Evolutionary conservation across 306 rosid species (phyloP).

Genomic region (Geum urbanum): DNA sequence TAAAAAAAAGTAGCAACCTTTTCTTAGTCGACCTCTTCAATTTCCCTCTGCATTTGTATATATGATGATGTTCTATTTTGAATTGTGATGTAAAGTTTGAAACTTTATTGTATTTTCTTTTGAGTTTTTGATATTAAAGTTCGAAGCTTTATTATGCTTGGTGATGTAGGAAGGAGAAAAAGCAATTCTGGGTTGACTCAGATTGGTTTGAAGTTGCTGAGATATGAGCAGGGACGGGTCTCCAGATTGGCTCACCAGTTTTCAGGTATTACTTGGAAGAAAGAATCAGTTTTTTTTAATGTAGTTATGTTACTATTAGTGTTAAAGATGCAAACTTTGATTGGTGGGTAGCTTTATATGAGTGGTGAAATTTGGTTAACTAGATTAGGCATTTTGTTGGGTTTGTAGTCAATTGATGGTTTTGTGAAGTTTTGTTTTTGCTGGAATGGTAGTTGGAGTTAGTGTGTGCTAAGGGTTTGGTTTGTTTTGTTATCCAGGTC

Average conservation of each 20-base stretch:
- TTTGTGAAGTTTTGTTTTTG: background rate
- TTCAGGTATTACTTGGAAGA: no score
- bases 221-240: conserved; percentile 86
- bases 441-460: no score
- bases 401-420: background rate
- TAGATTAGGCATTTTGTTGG: background rate
- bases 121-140: no score
- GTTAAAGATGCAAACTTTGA: background rate
- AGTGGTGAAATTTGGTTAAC: background rate
- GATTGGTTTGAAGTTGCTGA: background rate
- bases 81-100: no score
- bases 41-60: no score
- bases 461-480: conserved; percentile 13
- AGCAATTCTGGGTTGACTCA: background rate
- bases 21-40: no score
- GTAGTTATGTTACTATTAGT: no score
- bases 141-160: background rate
- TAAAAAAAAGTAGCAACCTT: no score
- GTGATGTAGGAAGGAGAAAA: background rate
- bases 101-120: no score
- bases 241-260: no score
- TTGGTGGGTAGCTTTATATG: background rate
- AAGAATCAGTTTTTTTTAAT: no score
- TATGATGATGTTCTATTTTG: no score
- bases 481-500: conserved; percentile 40